phyloP scores from a whole-genome alignment of 2,329 filamentous ascomycete genomes.

The Aspergillus amoenus region DNA sequence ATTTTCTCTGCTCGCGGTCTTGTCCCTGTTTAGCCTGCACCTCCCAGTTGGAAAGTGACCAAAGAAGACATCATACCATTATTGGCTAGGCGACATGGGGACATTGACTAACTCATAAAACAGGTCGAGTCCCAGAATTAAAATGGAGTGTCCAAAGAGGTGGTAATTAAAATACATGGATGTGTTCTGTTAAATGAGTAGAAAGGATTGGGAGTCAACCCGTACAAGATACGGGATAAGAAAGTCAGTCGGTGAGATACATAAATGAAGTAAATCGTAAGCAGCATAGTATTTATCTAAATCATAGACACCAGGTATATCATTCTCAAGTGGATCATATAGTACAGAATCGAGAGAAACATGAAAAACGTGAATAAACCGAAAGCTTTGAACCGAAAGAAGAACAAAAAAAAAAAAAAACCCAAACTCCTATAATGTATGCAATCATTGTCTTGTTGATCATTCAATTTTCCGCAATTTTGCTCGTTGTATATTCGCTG shows the following conservation, averaged over 20 bases:
- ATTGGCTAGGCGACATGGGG: too few relatives aligned
- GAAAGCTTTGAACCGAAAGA: conserved; percentile 9
- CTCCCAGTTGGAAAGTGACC: too few relatives aligned
- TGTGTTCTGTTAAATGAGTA: neutral
- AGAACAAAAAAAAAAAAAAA: neutral
- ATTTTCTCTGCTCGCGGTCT: too few relatives aligned
- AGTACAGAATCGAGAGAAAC: conserved; percentile 1
- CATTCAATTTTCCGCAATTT: neutral
- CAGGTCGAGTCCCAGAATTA: too few relatives aligned
- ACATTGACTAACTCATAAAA: too few relatives aligned
- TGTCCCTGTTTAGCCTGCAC: too few relatives aligned
- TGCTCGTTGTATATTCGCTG: neutral
- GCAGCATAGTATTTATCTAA: neutral
- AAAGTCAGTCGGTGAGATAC: neutral
- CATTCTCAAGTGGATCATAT: conserved; percentile 2
- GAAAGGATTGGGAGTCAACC: too few relatives aligned
- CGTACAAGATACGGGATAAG: neutral
- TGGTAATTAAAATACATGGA: too few relatives aligned
- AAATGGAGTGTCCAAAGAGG: too few relatives aligned
- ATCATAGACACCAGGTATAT: neutral
- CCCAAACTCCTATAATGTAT: conserved; percentile 1
- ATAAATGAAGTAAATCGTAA: neutral
- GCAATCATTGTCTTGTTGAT: neutral
- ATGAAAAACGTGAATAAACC: conserved; percentile 4
- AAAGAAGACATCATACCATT: too few relatives aligned